Base-by-base conservation (phyloP, 192 early-diverging fungal genomes). In the Fimicolochytrium jonesii region DNA sequence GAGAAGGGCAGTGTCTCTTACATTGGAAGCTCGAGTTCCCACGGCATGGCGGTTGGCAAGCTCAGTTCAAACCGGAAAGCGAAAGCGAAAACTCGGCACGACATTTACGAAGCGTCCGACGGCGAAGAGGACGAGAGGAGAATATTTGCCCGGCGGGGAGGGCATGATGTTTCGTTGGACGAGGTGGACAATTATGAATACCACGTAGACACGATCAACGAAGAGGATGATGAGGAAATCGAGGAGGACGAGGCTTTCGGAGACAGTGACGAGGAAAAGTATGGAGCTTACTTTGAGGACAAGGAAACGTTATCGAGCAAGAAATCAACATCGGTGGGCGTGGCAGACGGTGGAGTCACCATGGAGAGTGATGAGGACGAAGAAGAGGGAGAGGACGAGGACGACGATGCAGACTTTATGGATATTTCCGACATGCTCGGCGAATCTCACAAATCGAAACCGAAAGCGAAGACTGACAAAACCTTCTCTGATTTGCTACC, bases 161-260 rank as follows among this genome's bases (percentile, higher is more conserved):
- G 65, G 4, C 55, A 65, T 3, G 49, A 43, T 5, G 55, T 10
- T 30, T 66, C 28, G 20, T 55, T 85, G 48, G 87, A 88, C 50
- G 70, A 78, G 37, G 80, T 86, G 35, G 82, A 83, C 11, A 85
- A 84, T 59, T 78, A 82, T 44, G 85, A 88, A 57, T 91, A 88
- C 70, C 80, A 91, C 51, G 79, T 83, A 5, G 88, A 86, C 34
- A 73, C 81, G 23, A 90, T 96, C 33, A 83, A 88, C 23, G 76
- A 82, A 4, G 91, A 93, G 54, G 92, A 97, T 66, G 93, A 97
- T 63, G 93, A 97, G 64, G 93, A 95, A 54, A 93, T 95, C 45
- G 86, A 89, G 33, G 90, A 91, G 37, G 93, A 97, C 61, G 91
- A 88, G 28, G 92, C 92, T 4, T 94, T 94, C 74, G 81, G 92